A percentile compares a stretch with the other conserved stretches of the same genome.
Conservation (phyloP, 1,284 basidiomycete genomes). For the Papiliotrema laurentii region DNA sequence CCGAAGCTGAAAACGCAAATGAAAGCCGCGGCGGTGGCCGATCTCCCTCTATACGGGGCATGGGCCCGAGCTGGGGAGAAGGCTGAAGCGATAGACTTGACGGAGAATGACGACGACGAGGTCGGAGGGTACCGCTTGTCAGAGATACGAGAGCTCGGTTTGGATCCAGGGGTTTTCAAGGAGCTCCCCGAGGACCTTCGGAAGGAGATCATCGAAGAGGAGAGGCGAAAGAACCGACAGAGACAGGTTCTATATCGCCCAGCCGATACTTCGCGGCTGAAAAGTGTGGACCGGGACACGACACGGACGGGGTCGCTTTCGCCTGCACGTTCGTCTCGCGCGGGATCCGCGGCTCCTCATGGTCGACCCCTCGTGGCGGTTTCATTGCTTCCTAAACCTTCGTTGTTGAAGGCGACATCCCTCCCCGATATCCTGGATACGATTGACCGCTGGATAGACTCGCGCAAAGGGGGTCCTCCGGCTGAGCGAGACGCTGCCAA, state of each 20-base stretch:
- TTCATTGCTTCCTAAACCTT: constrained; percentile 32
- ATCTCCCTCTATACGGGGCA: constrained; percentile 33
- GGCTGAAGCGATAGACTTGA: constrained; percentile 15
- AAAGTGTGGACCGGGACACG: constrained; percentile 13
- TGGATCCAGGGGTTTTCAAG: constrained; percentile 66
- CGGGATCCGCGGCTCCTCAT: constrained; percentile 16
- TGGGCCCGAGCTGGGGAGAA: constrained; percentile 21
- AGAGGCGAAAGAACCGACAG: constrained; percentile 16
- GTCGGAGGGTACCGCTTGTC: constrained; percentile 35
- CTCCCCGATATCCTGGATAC: constrained; percentile 59
- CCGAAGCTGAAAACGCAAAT: constrained; percentile 42
- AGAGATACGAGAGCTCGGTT: constrained; percentile 60
- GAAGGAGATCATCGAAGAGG: constrained; percentile 64
- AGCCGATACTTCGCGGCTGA: constrained; percentile 17
- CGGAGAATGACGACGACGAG: constrained; percentile 4
- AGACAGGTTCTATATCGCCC: constrained; percentile 48
- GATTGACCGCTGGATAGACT: constrained; percentile 67
- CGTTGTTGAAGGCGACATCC: constrained; percentile 49
- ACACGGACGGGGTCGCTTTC: constrained; percentile 16
- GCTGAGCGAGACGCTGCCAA: constrained; percentile 64
- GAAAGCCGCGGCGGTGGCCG: constrained; percentile 26
- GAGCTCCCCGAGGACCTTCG: constrained; percentile 68
- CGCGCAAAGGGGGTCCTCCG: constrained; percentile 54
- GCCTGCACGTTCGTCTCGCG: constrained; percentile 13
- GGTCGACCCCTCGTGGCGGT: constrained; percentile 19